A percentile compares a stretch with the other conserved stretches of the same genome.
Evolutionary conservation across 2,329 filamentous ascomycete genomes (phyloP).

Genomic region (Phoma sp.): DNA sequence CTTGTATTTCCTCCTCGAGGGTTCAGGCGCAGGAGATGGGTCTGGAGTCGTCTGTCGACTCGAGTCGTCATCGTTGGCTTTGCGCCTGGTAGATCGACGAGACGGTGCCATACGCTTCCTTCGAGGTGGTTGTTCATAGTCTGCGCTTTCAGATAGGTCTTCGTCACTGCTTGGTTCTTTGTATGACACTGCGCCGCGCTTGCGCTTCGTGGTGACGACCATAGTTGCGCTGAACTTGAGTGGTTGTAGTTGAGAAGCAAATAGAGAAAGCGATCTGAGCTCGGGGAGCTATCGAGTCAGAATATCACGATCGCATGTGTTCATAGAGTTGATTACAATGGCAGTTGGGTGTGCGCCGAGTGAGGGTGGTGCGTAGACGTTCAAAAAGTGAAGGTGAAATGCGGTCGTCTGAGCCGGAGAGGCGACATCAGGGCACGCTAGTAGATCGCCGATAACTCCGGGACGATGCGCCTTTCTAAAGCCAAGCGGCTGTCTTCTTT

Average conservation of each 20-base stretch:
- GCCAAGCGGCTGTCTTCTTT: neutral
- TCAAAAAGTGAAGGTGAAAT: neutral
- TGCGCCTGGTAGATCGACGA: constrained; percentile 36
- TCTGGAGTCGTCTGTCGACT: constrained; percentile 13
- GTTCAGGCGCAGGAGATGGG: constrained; percentile 7
- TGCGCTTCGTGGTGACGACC: constrained; percentile 44
- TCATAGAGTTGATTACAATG: neutral
- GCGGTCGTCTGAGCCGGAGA: neutral
- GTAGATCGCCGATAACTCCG: constrained; percentile 4
- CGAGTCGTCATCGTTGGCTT: constrained; percentile 20
- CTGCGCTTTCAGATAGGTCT: constrained; percentile 31
- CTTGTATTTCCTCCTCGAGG: constrained; percentile 4
- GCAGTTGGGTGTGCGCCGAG: neutral
- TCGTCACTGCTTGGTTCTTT: constrained; percentile 47
- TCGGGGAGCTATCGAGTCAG: constrained; percentile 7
- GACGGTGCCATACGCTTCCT: constrained; percentile 29
- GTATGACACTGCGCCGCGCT: constrained; percentile 45
- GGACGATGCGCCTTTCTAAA: neutral
- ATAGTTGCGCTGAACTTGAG: constrained; percentile 22
- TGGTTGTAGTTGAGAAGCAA: neutral
- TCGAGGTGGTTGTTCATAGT: constrained; percentile 10
- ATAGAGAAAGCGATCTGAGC: neutral
- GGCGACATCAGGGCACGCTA: constrained; percentile 15
- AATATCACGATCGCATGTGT: constrained; percentile 2
- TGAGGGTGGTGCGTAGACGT: neutral